phyloP scores from a whole-genome alignment of 345 rosid genomes.

The Combretum micranthum region DNA sequence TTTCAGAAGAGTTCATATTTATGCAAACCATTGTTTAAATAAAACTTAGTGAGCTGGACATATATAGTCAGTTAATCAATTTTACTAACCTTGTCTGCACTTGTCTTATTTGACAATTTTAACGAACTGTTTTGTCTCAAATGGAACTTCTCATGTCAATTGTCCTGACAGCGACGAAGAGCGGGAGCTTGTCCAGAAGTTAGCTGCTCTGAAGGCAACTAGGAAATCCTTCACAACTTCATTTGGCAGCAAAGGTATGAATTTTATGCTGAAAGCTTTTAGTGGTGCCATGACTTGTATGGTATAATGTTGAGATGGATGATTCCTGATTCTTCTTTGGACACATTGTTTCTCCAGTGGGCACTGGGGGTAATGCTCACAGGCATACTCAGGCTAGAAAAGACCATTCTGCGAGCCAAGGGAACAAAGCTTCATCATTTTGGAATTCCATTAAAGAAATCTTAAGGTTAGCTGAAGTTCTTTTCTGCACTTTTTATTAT shows the following conservation, averaged over 20 bases:
- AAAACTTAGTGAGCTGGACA: neutral
- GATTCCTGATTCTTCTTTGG: neutral
- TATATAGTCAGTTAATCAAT: neutral
- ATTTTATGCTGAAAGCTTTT: neutral
- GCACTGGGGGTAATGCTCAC: constrained; percentile 8
- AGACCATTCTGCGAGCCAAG: constrained; percentile 14
- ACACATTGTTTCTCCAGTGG: neutral
- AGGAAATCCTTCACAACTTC: constrained; percentile 25
- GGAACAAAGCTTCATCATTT: constrained; percentile 18
- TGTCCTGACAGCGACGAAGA: constrained; percentile 48
- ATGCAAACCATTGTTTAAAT: neutral
- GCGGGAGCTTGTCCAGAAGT: constrained; percentile 53
- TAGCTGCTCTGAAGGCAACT: constrained; percentile 45
- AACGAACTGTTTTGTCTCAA: neutral
- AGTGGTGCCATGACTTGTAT: neutral
- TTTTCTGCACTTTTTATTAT: neutral
- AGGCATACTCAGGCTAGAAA: constrained; percentile 8
- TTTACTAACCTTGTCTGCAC: neutral
- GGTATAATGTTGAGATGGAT: neutral
- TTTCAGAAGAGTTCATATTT: neutral
- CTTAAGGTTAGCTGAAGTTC: constrained; percentile 26
- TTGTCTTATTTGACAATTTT: neutral
- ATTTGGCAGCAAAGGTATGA: constrained; percentile 23
- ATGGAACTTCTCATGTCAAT: constrained; percentile 6
- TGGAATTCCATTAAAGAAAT: constrained; percentile 35